phyloP scores from a whole-genome alignment of 1,284 basidiomycete genomes.

The Gomphus sp. region DNA sequence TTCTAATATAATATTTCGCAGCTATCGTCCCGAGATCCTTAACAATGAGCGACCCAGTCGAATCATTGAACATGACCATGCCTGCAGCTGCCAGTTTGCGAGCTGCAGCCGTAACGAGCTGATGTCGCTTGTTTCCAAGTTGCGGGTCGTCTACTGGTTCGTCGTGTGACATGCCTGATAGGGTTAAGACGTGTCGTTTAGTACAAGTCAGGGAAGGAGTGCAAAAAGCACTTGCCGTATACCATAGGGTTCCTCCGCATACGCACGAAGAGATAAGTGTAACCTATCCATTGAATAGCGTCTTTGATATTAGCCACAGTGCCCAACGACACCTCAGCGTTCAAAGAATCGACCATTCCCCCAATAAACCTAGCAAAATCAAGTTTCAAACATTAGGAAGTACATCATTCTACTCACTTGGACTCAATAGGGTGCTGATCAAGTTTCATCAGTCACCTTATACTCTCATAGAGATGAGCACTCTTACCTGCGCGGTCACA shows the following conservation, averaged over 20 bases:
- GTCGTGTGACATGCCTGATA: conserved; percentile 69
- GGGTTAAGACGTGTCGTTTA: not conserved
- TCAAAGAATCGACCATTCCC: conserved; percentile 88
- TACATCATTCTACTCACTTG: conserved; percentile 43
- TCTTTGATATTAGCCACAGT: conserved; percentile 87
- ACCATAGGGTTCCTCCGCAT: conserved; percentile 91
- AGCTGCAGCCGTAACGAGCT: conserved; percentile 68
- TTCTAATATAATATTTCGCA: conserved; percentile 91
- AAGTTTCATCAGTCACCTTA: not conserved
- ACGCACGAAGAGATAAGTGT: conserved; percentile 94
- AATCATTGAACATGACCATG: conserved; percentile 78
- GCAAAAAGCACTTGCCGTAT: conserved; percentile 53
- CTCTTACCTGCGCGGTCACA: conserved; percentile 73
- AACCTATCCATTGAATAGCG: conserved; percentile 93
- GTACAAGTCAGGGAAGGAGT: not conserved
- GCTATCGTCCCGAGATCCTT: conserved; percentile 93
- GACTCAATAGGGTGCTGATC: conserved; percentile 90
- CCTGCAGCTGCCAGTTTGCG: conserved; percentile 60
- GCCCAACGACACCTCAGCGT: conserved; percentile 93
- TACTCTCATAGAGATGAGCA: not conserved
- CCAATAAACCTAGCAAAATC: conserved; percentile 56
- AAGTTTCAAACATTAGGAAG: not conserved
- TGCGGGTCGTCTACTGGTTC: conserved; percentile 70
- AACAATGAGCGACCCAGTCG: conserved; percentile 56
- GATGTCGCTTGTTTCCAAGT: conserved; percentile 65